Conservation (phyloP, 1,284 basidiomycete genomes). For the Heterobasidion irregulare region DNA sequence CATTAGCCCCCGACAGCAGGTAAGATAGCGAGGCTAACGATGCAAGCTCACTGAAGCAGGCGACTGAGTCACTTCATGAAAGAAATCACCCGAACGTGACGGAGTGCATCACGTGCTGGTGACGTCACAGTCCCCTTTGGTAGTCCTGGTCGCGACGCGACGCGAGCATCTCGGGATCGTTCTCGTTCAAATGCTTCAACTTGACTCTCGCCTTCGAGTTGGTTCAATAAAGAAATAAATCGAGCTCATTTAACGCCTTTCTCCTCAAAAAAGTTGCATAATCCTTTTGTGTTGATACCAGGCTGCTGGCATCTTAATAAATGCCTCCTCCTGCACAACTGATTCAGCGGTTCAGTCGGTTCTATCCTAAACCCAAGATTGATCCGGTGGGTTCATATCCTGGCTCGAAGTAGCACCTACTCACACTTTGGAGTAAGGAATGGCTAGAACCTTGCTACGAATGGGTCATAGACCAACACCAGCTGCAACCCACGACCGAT, state of each 20-base stretch:
- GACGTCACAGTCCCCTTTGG: too few species aligned
- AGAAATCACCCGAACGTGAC: too few species aligned
- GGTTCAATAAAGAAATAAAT: too few species aligned
- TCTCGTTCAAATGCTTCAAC: neutral
- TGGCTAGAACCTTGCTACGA: conserved; percentile 67
- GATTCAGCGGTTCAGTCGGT: conserved; percentile 15
- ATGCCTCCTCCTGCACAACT: conserved; percentile 9
- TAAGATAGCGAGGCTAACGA: too few species aligned
- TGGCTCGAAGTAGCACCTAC: neutral
- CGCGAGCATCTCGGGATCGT: neutral
- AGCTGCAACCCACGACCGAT: conserved; percentile 34
- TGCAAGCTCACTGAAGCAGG: too few species aligned
- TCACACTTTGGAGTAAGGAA: conserved; percentile 31
- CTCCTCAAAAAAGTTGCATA: neutral
- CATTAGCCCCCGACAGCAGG: too few species aligned
- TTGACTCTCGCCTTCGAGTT: neutral
- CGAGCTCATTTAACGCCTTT: too few species aligned
- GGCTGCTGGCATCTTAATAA: neutral
- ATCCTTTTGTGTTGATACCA: neutral
- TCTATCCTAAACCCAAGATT: conserved; percentile 19
- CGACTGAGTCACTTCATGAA: too few species aligned
- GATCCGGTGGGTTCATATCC: conserved; percentile 13
- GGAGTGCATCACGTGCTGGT: too few species aligned
- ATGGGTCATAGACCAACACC: conserved; percentile 46
- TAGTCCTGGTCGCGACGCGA: too few species aligned